Percentiles rank a stretch among this genome's conserved stretches.
Conservation (phyloP, 2,329 filamentous ascomycete genomes). For the Penicillium aurantiogriseum region DNA sequence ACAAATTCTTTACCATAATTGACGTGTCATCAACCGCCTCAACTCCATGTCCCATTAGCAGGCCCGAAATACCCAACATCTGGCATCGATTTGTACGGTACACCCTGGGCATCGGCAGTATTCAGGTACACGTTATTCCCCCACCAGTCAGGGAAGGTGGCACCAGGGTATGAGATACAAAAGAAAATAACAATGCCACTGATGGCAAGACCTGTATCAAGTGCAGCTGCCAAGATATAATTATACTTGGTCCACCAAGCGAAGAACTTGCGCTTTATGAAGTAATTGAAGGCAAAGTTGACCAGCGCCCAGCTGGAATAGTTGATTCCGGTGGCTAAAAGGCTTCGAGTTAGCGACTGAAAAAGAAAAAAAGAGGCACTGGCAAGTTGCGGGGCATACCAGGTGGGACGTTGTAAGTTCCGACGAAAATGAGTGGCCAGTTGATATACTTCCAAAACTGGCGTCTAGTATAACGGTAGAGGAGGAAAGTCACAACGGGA, state of each 20-base stretch:
- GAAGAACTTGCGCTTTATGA: conserved; percentile 53
- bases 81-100: conserved; percentile 29
- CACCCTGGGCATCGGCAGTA: conserved; percentile 31
- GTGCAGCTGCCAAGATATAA: conserved; percentile 43
- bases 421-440: conserved; percentile 34
- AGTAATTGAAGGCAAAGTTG: conserved; percentile 50
- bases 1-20: no score
- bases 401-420: conserved; percentile 29
- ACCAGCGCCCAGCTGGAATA: conserved; percentile 39
- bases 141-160: conserved; percentile 34
- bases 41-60: conserved; percentile 30
- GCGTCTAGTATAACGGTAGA: conserved; percentile 28
- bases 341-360: background rate
- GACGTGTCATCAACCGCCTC: background rate
- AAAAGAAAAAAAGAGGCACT: background rate
- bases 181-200: conserved; percentile 40
- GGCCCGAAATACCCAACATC: conserved; percentile 33
- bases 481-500: conserved; percentile 21
- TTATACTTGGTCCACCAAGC: conserved; percentile 47
- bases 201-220: conserved; percentile 38
- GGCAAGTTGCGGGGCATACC: conserved; percentile 11
- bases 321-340: conserved; percentile 35
- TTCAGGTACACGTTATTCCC: conserved; percentile 35
- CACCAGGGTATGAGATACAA: conserved; percentile 34
- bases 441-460: conserved; percentile 39